Conservation (phyloP, 139 green algal genomes). For the Raphidocelis subcapitata region DNA sequence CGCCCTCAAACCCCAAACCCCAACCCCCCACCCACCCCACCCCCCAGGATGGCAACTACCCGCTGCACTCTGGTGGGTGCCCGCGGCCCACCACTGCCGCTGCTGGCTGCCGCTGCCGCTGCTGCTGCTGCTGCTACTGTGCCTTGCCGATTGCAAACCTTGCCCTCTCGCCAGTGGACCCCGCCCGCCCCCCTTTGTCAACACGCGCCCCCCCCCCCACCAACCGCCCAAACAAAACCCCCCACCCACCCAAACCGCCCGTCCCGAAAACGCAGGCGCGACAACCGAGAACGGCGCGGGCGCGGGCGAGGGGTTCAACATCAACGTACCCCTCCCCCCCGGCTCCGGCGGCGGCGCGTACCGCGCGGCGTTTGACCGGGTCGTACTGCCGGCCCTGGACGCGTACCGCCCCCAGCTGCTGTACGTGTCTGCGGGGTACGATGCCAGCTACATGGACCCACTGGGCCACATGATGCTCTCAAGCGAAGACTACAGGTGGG, state of each 20-base stretch:
- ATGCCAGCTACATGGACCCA: conserved; percentile 53
- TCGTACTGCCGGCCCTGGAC: conserved; percentile 56
- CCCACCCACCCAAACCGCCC: not conserved
- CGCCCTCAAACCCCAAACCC: too few species aligned
- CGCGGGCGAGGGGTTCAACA: conserved; percentile 53
- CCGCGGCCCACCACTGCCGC: too few species aligned
- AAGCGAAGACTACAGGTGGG: conserved; percentile 45
- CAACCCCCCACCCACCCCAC: too few species aligned
- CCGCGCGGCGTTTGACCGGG: conserved; percentile 33
- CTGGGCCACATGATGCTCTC: conserved; percentile 48
- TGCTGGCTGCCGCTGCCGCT: too few species aligned
- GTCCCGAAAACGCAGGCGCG: conserved; percentile 8
- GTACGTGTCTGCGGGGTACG: conserved; percentile 55
- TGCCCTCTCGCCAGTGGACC: too few species aligned
- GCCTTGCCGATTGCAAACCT: too few species aligned
- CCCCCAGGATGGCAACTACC: conserved; percentile 55
- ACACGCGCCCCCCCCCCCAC: too few species aligned
- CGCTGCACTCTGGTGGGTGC: conserved; percentile 39
- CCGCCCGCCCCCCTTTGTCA: too few species aligned
- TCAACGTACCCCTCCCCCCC: conserved; percentile 69
- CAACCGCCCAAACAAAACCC: too few species aligned
- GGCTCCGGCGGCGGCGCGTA: conserved; percentile 56
- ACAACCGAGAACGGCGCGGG: conserved; percentile 53
- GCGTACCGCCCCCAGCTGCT: conserved; percentile 67
- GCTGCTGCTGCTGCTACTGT: too few species aligned